phyloP scores from a whole-genome alignment of 305 asterid genomes.

The Solanum hybrid region DNA sequence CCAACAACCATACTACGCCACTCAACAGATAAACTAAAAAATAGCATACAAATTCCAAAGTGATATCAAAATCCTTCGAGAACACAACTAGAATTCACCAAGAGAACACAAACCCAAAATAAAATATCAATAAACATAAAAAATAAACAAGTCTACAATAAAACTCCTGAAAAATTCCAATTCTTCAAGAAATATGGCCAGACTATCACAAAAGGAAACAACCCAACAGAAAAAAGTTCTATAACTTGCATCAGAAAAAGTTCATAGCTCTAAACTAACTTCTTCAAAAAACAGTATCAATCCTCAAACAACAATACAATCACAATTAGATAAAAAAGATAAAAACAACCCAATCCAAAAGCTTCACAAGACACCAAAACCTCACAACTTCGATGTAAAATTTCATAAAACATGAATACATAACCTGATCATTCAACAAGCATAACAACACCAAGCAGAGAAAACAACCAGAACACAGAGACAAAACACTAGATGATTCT shows the following conservation, averaged over 20 bases:
- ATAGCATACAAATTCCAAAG: neutral
- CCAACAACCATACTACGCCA: neutral
- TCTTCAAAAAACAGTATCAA: neutral
- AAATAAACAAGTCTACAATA: neutral
- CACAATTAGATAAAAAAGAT: neutral
- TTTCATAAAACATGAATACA: neutral
- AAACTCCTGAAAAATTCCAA: neutral
- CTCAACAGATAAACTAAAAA: neutral
- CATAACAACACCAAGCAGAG: neutral
- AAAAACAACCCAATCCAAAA: neutral
- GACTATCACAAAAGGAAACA: neutral
- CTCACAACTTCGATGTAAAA: neutral
- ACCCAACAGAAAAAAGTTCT: neutral
- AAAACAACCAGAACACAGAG: too few relatives aligned
- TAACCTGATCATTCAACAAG: neutral
- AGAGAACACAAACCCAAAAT: neutral
- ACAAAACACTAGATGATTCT: too few relatives aligned
- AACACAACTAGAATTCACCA: neutral
- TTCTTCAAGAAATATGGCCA: neutral
- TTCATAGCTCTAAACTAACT: too few relatives aligned
- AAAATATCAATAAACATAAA: neutral
- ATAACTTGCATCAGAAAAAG: neutral
- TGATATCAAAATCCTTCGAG: neutral
- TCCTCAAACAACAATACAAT: neutral
- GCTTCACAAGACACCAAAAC: neutral